Evolutionary conservation across 1,284 basidiomycete genomes (phyloP), one percentile per base, ranked within the genome.

Genomic region (Malassezia psittaci): DNA sequence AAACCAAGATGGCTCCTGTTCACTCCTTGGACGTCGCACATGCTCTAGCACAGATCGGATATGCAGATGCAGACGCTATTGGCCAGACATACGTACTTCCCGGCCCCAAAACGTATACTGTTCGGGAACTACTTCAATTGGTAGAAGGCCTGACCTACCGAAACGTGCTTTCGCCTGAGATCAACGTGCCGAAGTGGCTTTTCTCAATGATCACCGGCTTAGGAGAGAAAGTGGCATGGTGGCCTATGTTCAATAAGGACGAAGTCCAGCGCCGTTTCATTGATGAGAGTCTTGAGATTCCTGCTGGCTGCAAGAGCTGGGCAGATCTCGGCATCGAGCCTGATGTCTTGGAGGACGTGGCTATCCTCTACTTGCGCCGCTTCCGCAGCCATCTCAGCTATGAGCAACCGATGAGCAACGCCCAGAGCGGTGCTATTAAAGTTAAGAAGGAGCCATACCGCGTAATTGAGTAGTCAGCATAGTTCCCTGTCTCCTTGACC

Each of bases 1-100:
- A 85, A 75, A 93, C 93, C 19, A 84, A 83, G 77, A 83, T 88
- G 76, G 85, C 88, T 37, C 93, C 94, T 1, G 87, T 87, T 38
- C 90, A 96, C 81, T 86, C 90, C 44, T 77, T 94, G 68, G 90
- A 99, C 72, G 89, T 98, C 52, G 93, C 93, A 5, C 85, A 90
- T 76, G 93, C 85, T 10, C 82, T 98, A 56, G 81, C 83, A 51
- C 86, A 87, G 76, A 81, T 96, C 74, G 80, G 87, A 70, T 79
- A 81, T 43, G 77, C 82, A 74, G 70, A 82, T 79, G 63, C 81
- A 78, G 79, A 76, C 44, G 84, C 68, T 68, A 83, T 76, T 52
- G 83, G 83, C 42, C 76, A 78, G 53, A 88, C 85, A 8, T 79
- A 90, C 73, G 83, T 83, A 59, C 85, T 99, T 37, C 86, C 90